Conservation (phyloP, 2,329 filamentous ascomycete genomes). For the Colletotrichum endophyticum region DNA sequence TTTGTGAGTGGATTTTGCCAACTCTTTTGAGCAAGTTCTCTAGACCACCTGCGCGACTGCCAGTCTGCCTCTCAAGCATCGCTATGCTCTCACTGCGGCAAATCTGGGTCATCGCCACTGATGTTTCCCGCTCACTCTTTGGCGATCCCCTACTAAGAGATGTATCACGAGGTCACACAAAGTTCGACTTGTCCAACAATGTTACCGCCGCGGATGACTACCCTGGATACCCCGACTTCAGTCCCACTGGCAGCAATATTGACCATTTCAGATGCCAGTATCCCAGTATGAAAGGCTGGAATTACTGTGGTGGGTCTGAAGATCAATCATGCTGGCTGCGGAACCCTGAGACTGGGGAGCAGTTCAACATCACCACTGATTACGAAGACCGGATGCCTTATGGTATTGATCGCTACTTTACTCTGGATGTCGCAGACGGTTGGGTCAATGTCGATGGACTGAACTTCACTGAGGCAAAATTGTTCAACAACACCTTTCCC, state of each 20-base stretch:
- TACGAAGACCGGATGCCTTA: conserved; percentile 27
- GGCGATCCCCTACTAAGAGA: background rate
- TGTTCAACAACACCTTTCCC: conserved; percentile 30
- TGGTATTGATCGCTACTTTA: conserved; percentile 26
- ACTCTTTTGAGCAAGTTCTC: background rate
- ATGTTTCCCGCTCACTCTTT: background rate
- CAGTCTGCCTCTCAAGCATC: background rate
- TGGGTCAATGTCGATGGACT: conserved; percentile 26
- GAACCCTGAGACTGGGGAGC: conserved; percentile 19
- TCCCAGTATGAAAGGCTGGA: conserved; percentile 26
- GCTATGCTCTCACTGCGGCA: background rate
- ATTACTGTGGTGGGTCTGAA: conserved; percentile 25
- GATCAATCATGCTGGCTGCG: conserved; percentile 31
- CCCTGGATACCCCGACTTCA: background rate
- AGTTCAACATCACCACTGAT: conserved; percentile 30
- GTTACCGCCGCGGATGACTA: background rate
- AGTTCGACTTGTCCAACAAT: background rate
- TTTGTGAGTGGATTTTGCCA: background rate
- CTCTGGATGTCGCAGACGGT: conserved; percentile 21
- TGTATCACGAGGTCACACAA: background rate
- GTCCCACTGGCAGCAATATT: background rate
- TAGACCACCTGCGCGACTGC: background rate
- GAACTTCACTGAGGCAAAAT: conserved; percentile 23
- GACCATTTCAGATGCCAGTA: conserved; percentile 29
- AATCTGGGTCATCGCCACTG: background rate